A percentile compares a stretch with the other conserved stretches of the same genome.
These are phyloP conservation scores for Candida chilensis DNA, from an alignment of 805 yeast species.

Conservation along the genomic window DNA sequence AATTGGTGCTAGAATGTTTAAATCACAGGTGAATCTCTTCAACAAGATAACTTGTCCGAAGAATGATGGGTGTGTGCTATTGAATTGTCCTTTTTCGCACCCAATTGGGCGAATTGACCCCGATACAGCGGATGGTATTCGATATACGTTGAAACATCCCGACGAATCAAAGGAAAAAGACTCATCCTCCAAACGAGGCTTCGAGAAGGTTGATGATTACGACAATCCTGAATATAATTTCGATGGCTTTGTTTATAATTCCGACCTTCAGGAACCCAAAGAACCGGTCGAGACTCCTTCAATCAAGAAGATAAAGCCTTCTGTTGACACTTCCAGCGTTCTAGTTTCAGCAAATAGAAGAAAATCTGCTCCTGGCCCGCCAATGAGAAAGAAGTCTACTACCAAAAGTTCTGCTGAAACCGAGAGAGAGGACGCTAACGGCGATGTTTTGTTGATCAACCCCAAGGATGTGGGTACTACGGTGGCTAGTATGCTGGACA, in stretches of 20 bases:
- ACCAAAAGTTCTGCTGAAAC: neutral
- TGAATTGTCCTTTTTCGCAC: constrained; percentile 20
- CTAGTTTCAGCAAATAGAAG: neutral
- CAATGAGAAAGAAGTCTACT: neutral
- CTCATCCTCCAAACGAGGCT: neutral
- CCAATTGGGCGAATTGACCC: constrained; percentile 1
- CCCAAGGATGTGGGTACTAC: neutral
- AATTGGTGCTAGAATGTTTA: constrained; percentile 19
- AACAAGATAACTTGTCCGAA: constrained; percentile 15
- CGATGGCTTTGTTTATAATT: neutral
- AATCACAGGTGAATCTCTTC: constrained; percentile 8
- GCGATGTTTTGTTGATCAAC: neutral
- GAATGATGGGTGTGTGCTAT: constrained; percentile 11
- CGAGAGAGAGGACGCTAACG: neutral
- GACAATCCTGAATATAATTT: neutral
- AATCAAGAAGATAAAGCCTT: neutral
- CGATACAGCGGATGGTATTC: constrained; percentile 1
- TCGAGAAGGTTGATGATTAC: neutral
- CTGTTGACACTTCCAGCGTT: neutral
- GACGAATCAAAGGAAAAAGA: constrained; percentile 1
- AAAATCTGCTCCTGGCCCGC: too few species aligned
- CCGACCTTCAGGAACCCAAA: neutral
- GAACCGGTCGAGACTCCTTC: neutral
- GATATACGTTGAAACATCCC: neutral
- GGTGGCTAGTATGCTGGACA: neutral